Percentiles rank a stretch among this genome's conserved stretches.
Evolutionary conservation across 768 basidiomycete species (phyloP).

Genomic region (Sarcomyxa edulis): DNA sequence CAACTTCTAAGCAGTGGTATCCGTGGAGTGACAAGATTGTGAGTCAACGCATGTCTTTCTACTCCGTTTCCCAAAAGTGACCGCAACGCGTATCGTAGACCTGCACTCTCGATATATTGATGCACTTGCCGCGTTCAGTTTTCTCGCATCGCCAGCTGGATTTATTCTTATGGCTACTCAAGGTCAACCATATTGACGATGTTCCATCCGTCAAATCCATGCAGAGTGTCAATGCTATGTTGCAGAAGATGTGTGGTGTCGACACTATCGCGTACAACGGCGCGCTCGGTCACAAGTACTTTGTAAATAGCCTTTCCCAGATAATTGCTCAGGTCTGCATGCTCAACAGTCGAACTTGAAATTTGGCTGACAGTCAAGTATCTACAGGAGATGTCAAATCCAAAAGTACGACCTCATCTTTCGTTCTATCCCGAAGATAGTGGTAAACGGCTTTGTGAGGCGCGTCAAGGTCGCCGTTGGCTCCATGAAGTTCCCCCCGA

Average conservation of each 20-base stretch:
- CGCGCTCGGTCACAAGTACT: constrained; percentile 23
- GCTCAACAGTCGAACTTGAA: no score
- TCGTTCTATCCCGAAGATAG: constrained; percentile 28
- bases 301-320: constrained; percentile 22
- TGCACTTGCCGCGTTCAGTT: constrained; percentile 24
- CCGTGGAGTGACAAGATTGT: no score
- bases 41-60: no score
- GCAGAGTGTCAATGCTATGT: constrained; percentile 7
- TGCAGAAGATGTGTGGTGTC: constrained; percentile 23
- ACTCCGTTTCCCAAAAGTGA: no score
- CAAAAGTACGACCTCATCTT: constrained; percentile 22
- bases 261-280: constrained; percentile 22
- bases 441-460: constrained; percentile 14
- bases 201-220: constrained; percentile 15
- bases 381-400: constrained; percentile 32
- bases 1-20: no score
- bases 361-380: not conserved
- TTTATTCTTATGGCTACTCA: constrained; percentile 21
- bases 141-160: constrained; percentile 23
- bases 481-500: constrained; percentile 16
- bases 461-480: constrained; percentile 21
- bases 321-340: constrained; percentile 30
- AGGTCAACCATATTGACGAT: constrained; percentile 13
- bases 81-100: no score
- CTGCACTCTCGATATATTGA: constrained; percentile 23